These are phyloP conservation scores for Fagus sylvatica DNA, from an alignment of 306 rosid species.

Conservation along the genomic window DNA sequence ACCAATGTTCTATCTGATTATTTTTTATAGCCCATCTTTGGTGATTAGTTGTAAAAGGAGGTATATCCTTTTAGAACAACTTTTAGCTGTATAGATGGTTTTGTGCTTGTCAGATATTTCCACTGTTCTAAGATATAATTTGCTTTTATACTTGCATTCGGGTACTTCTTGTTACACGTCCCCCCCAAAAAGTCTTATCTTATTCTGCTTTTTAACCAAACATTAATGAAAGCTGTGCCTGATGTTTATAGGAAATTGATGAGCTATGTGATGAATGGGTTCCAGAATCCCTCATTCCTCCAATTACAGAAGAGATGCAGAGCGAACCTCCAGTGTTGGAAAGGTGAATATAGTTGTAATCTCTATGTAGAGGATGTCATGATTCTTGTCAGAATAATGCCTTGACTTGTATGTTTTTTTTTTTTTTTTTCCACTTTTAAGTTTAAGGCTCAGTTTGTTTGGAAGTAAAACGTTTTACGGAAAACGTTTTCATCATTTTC, in stretches of 20 bases:
- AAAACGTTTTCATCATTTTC: too few relatives aligned
- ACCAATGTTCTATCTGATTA: background rate
- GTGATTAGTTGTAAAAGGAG: background rate
- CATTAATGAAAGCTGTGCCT: constrained; percentile 6
- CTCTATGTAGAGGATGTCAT: constrained; percentile 8
- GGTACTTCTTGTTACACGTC: background rate
- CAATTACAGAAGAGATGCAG: constrained; percentile 62
- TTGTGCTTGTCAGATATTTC: too few relatives aligned
- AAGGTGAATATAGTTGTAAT: constrained; percentile 55
- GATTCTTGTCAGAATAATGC: background rate
- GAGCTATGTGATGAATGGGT: constrained; percentile 95
- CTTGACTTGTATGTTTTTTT: background rate
- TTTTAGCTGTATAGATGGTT: too few relatives aligned
- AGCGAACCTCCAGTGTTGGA: constrained; percentile 87
- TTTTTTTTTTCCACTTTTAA: background rate
- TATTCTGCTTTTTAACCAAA: background rate
- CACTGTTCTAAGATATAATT: too few relatives aligned
- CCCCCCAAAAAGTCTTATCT: constrained; percentile 1
- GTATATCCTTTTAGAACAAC: background rate
- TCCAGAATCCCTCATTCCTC: constrained; percentile 92
- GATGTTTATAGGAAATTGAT: constrained; percentile 71
- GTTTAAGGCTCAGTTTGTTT: too few relatives aligned
- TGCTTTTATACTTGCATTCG: background rate
- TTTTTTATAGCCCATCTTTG: background rate
- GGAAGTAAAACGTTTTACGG: too few relatives aligned